Conservation (phyloP, 805 yeast species). For the Brettanomyces naardenensis region DNA sequence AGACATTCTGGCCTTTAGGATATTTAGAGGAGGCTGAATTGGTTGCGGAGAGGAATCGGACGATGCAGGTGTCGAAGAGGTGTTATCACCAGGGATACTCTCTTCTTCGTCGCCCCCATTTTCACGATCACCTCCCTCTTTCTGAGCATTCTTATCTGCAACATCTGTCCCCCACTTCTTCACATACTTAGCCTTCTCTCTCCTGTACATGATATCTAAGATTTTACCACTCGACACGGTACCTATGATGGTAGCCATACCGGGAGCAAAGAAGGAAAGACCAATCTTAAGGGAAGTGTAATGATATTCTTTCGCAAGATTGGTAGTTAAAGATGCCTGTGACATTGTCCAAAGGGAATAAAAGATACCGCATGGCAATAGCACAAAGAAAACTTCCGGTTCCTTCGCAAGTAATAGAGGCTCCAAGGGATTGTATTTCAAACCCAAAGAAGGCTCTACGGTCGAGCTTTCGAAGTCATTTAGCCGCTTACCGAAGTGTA, state of each 20-base stretch:
- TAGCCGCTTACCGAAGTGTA: conserved; percentile 22
- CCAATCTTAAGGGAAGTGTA: conserved; percentile 55
- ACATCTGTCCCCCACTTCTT: conserved; percentile 10
- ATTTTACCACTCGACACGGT: conserved; percentile 50
- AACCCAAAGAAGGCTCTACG: conserved; percentile 8
- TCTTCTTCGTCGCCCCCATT: conserved; percentile 3
- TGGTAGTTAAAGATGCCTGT: conserved; percentile 56
- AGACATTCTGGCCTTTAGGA: conserved; percentile 47
- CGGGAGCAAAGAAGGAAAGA: conserved; percentile 68
- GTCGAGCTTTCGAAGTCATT: conserved; percentile 22
- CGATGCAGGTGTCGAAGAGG: conserved; percentile 26
- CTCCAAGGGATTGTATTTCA: conserved; percentile 21
- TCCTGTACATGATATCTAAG: conserved; percentile 43
- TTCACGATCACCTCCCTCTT: conserved; percentile 2
- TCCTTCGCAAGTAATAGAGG: conserved; percentile 13
- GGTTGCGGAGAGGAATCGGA: conserved; percentile 14
- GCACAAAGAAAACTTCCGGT: conserved; percentile 27
- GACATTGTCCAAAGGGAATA: conserved; percentile 66
- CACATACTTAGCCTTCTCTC: conserved; percentile 25
- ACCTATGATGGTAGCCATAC: conserved; percentile 56
- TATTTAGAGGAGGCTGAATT: conserved; percentile 36
- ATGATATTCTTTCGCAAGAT: conserved; percentile 40
- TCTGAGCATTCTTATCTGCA: too few relatives aligned
- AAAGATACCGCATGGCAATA: conserved; percentile 37
- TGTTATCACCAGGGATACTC: conserved; percentile 1